phyloP scores from a whole-genome alignment of 2,329 filamentous ascomycete species.

The Aspergillus sclerotialis region DNA sequence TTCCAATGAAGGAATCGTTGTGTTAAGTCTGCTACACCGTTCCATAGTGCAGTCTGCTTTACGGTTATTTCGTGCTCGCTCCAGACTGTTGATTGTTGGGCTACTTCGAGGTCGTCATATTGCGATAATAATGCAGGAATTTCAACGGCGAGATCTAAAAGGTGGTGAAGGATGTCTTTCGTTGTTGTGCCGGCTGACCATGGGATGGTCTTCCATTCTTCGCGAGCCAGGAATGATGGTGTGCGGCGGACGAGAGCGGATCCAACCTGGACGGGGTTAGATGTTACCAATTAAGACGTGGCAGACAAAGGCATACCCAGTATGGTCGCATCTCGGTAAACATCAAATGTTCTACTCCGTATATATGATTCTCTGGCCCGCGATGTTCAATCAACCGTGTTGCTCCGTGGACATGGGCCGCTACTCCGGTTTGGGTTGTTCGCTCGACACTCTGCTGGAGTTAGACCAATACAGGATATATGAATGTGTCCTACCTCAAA shows the following conservation, averaged over 20 bases:
- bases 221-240: conserved; percentile 28
- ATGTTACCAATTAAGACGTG: not conserved
- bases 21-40: conserved; percentile 25
- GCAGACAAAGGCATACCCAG: conserved; percentile 21
- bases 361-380: conserved; percentile 33
- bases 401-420: conserved; percentile 28
- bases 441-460: conserved; percentile 26
- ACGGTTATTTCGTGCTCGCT: conserved; percentile 24
- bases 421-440: conserved; percentile 24
- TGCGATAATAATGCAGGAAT: conserved; percentile 25
- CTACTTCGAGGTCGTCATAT: conserved; percentile 23
- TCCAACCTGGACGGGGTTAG: conserved; percentile 19
- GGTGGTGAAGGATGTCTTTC: conserved; percentile 31
- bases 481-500: conserved; percentile 23
- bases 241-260: conserved; percentile 22
- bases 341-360: conserved; percentile 32
- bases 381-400: conserved; percentile 31
- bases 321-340: conserved; percentile 34
- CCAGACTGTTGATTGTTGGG: conserved; percentile 14
- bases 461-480: conserved; percentile 1
- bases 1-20: conserved; percentile 25
- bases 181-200: conserved; percentile 30
- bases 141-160: conserved; percentile 30
- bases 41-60: conserved; percentile 29
- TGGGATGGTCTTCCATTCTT: conserved; percentile 34